Evolutionary conservation across 1,284 basidiomycete species (phyloP).

Genomic region (Sporisorium iseilematis-ciliati): DNA sequence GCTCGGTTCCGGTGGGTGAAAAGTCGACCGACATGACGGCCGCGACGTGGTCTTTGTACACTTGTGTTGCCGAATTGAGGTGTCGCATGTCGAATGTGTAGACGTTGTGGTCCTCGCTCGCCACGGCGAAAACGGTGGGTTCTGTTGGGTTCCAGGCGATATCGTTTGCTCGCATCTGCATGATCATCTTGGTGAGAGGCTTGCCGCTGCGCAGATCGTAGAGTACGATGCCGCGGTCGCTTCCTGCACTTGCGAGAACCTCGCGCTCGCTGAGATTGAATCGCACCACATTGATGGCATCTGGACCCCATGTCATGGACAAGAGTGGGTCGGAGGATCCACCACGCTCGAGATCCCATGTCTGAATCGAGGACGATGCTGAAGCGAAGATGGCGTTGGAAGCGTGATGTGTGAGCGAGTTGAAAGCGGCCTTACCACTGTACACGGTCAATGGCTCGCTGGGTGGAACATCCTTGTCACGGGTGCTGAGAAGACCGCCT

Average conservation of each 20-base stretch:
- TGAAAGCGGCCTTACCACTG: constrained; percentile 70
- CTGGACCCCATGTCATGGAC: constrained; percentile 72
- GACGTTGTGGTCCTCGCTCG: constrained; percentile 97
- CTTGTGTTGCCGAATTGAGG: constrained; percentile 84
- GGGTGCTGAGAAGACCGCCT: constrained; percentile 58
- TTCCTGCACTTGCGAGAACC: constrained; percentile 91
- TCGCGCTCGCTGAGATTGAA: constrained; percentile 96
- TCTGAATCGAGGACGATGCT: constrained; percentile 89
- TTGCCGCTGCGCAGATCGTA: constrained; percentile 97
- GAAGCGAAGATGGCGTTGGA: constrained; percentile 90
- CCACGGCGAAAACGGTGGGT: constrained; percentile 89
- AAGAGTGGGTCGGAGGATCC: constrained; percentile 76
- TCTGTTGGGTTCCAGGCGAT: constrained; percentile 95
- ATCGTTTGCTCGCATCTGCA: constrained; percentile 81
- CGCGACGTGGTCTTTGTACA: constrained; percentile 97
- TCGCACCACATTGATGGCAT: constrained; percentile 86
- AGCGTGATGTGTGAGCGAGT: constrained; percentile 93
- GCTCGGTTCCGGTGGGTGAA: constrained; percentile 90
- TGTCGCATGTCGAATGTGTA: constrained; percentile 98
- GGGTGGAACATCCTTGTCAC: constrained; percentile 45
- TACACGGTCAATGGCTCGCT: constrained; percentile 66
- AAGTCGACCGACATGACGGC: constrained; percentile 76
- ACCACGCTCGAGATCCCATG: constrained; percentile 91
- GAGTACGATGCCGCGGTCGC: constrained; percentile 92
- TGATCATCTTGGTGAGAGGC: constrained; percentile 88